phyloP scores from a whole-genome alignment of 2,329 filamentous ascomycete species.

The Corniculantispora saksenae region DNA sequence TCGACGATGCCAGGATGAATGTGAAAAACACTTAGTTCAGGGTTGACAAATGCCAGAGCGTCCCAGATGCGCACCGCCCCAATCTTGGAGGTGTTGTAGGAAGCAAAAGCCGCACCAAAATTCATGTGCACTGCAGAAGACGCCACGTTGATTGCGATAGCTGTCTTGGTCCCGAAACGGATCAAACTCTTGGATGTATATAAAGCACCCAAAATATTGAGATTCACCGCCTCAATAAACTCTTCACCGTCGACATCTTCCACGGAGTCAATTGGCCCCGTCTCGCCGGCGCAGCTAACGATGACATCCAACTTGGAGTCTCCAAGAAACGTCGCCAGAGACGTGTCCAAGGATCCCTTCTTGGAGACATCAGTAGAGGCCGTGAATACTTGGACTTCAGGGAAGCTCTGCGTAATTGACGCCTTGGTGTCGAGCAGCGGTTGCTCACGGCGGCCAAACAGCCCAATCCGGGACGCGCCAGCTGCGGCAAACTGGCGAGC shows the following conservation, averaged over 20 bases:
- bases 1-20: background rate
- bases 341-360: slow-evolving; percentile 9
- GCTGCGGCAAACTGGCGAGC: slow-evolving; percentile 42
- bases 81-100: background rate
- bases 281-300: slow-evolving; percentile 30
- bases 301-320: slow-evolving; percentile 28
- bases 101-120: background rate
- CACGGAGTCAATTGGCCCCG: slow-evolving; percentile 19
- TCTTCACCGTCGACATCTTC: slow-evolving; percentile 23
- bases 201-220: slow-evolving; percentile 27
- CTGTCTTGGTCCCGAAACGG: slow-evolving; percentile 19
- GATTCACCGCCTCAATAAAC: slow-evolving; percentile 30
- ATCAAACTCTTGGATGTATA: slow-evolving; percentile 27
- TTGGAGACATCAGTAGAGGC: slow-evolving; percentile 24
- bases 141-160: slow-evolving; percentile 21
- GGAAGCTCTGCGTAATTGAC: slow-evolving; percentile 23
- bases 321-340: slow-evolving; percentile 10
- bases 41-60: background rate
- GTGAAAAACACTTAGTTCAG: background rate
- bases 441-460: slow-evolving; percentile 36
- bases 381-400: slow-evolving; percentile 21
- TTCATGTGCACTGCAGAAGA: background rate
- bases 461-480: slow-evolving; percentile 50
- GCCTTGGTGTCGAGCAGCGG: slow-evolving; percentile 29
- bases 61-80: background rate